These are phyloP conservation scores for Trichophyton rubrum DNA, from an alignment of 2,329 filamentous ascomycete genomes.

Conservation along the genomic window DNA sequence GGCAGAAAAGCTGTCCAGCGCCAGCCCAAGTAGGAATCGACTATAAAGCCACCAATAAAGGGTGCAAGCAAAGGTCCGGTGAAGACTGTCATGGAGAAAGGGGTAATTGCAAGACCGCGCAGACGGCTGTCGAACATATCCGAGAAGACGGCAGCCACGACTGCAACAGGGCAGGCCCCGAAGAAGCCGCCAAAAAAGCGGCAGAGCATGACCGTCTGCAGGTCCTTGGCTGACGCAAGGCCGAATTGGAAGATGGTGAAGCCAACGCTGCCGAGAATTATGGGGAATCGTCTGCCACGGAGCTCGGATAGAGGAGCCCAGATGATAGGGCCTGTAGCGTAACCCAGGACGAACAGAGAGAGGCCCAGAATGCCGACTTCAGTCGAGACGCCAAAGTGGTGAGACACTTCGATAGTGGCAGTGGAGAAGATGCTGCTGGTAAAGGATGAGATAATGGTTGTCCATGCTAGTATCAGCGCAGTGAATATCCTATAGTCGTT, in stretches of 20 bases:
- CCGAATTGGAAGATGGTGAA: constrained; percentile 41
- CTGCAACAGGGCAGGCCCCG: constrained; percentile 41
- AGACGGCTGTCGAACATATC: constrained; percentile 43
- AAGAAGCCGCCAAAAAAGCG: constrained; percentile 44
- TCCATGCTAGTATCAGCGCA: constrained; percentile 30
- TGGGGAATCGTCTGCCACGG: constrained; percentile 37
- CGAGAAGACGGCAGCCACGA: constrained; percentile 44
- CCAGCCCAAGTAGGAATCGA: constrained; percentile 40
- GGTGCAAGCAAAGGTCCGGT: constrained; percentile 42
- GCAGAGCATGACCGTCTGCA: constrained; percentile 42
- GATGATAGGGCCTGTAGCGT: constrained; percentile 37
- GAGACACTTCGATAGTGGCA: constrained; percentile 46
- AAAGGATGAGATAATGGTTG: constrained; percentile 43
- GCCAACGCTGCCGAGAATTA: constrained; percentile 39
- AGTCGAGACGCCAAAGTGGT: constrained; percentile 44
- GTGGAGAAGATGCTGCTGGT: constrained; percentile 57
- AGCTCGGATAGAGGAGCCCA: constrained; percentile 45
- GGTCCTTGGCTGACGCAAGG: constrained; percentile 38
- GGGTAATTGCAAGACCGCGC: constrained; percentile 35
- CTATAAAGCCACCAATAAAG: constrained; percentile 45
- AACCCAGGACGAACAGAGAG: constrained; percentile 35
- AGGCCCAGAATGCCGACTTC: constrained; percentile 31
- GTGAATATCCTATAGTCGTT: constrained; percentile 7
- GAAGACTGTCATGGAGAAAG: constrained; percentile 43
- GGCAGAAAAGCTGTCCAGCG: constrained; percentile 45